Base-by-base conservation (phyloP, 164 flowering plant genomes). In the Magnolia sinica region DNA sequence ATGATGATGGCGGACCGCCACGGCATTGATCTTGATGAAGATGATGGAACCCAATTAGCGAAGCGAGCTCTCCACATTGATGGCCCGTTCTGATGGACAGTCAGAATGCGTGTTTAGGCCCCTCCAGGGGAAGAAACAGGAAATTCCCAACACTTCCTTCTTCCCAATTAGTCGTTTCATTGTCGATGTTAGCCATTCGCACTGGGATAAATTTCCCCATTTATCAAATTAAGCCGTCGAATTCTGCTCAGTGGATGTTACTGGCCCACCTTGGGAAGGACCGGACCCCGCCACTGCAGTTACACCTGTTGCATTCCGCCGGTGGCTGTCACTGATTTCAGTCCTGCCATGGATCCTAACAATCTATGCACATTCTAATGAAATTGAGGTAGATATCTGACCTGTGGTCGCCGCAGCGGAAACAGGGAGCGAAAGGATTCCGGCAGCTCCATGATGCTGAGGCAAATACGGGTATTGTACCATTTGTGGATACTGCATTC, bases 381-480 rank as follows among this genome's bases (percentile, higher is more conserved):
- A 13, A 59, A 55, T 3, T 55, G 71, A 37, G 71, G 27, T 73
- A 49, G 76, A 75, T 6, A 55, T 64, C 76, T 18, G 29, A 77
- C 85, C 84, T 19, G 76, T 69, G 31, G 83, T 18, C 19, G 88
- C 55, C 14, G 72, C 69, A 68, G 49, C 71, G 7, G 88, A 80
- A 37, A 85, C 73, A 75, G 93, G 89, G 76, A 87, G 86, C 2
- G 91, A 88, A 29, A 87, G 82, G 68, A 90, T 82, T 61, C 88
- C 90, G 0, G 82, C 16, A 8, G 90, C 73, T 63, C 76, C 77
- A 20, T 71, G 82, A 1, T 81, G 88, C 74, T 87, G 91, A 45
- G 88, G 85, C 80, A 85, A 16, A 74, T 81, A 86, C 2, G 88
- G 91, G 79, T 87, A 84, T 66, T 86, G 94, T 29, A 84, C 68